Evolutionary conservation across 441 rosid species (phyloP), one percentile per base, ranked within the genome.

Genomic region (Pelargonium myrrhifolium): DNA sequence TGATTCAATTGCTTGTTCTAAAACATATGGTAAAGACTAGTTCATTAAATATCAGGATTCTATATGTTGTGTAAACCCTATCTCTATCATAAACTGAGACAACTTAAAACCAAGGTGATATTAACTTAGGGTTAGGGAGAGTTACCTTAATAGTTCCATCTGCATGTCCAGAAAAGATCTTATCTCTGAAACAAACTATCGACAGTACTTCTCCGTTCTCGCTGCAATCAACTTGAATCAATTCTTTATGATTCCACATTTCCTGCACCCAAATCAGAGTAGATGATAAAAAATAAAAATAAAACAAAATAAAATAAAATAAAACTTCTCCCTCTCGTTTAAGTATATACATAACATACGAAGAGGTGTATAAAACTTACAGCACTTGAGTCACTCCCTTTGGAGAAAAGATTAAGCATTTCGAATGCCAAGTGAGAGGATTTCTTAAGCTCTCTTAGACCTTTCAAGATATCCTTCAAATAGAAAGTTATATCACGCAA

Each of bases 111-210:
- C 8, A 14, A n/a, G n/a, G 61, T 12, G 14, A 17, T 39, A 42
- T 6, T 20, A 55, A 24, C 45, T 31, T 65, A 14, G 42, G 17
- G n/a, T 12, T 15, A 37, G 18, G 24, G 9, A 62, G 62, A 62
- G 0, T 31, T 73, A 88, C 94, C 87, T 86, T 86, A 60, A 88
- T 84, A 20, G 88, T 85, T 78, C 95, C 95, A 78, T 88, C 91
- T 9, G 95, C 81, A 76, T 88, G 95, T 43, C 95, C 95, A 18
- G 95, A 88, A 77, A 85, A 82, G 67, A 86, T 76, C 73, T 76
- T 84, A 81, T 85, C 84, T 68, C 78, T 85, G 78, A 75, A 81
- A 77, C 80, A 78, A 64, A 71, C 75, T 43, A 88, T 69, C 7
- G 95, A 81, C 9, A 74, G 69, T 43, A 88, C 89, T 76, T 85